Evolutionary conservation across 2,329 filamentous ascomycete genomes (phyloP), one percentile per base, ranked within the genome.

Genomic region (Scedosporium apiospermum): DNA sequence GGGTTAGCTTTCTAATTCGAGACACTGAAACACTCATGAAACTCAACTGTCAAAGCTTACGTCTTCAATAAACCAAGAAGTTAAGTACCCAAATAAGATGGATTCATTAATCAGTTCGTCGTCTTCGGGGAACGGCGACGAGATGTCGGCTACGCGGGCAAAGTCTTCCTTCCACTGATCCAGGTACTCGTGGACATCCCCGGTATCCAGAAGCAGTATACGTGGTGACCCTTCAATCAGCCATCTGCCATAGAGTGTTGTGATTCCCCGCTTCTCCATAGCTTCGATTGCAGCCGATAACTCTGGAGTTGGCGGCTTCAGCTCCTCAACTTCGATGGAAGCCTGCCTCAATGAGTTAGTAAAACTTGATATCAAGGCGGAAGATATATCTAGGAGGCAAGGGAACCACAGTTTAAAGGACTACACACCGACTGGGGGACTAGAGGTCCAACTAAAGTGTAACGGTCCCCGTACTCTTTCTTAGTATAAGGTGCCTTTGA

Each of bases 81-180:
- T 21, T 34, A 62, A 41, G 53, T 57, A 62, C 10, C 60, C 60
- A 49, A 62, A 62, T 38, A 49, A 16, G 14, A 62, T 46, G n/a
- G 60, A 57, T n/a, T 58, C 51, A 10, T 42, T 9, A 10, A 53
- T 41, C 9, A 61, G 18, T 9, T 41, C 46, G 30, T 61, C 60
- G 14, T 9, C 46, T 2, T 30, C 23, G 3, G 60, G 60, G 12
- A 58, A 10, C 16, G 55, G 55, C 14, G 21, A 23, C 12, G 55
- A 23, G 16, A 58, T 58, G 12, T 27, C 6, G 55, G 27, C n/a
- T 3, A 34, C 14, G 5, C 55, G 4, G 16, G 42, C 27, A 18
- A 62, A 42, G n/a, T 62, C 60, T 14, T 21, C 53, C 60, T 49
- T 57, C 60, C 60, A 62, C 38, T 57, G 21, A 21, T 62, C 16